Percentiles rank a stretch among this genome's conserved stretches.
Conservation (phyloP, 2,329 filamentous ascomycete genomes). For the Botrytis squamosa region DNA sequence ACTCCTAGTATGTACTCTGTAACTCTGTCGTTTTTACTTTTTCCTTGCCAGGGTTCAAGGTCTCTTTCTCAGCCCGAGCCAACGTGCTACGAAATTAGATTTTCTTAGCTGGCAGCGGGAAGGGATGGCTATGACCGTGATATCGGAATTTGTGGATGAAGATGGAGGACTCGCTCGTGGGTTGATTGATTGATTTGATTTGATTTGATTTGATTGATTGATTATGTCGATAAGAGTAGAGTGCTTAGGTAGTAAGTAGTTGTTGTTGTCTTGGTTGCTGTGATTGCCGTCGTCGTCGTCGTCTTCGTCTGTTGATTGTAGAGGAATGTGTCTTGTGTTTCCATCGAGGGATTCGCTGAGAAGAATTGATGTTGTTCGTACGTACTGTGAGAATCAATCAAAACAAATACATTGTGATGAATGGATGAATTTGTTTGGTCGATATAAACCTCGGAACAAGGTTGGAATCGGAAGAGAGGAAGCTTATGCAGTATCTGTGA, state of each 20-base stretch:
- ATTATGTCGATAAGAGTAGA: neutral
- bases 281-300: neutral
- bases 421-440: neutral
- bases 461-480: neutral
- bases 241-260: neutral
- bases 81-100: conserved; percentile 7
- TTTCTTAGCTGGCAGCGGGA: neutral
- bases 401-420: neutral
- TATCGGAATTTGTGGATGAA: neutral
- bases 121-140: conserved; percentile 12
- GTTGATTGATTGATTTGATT: neutral
- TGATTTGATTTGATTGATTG: neutral
- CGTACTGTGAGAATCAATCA: neutral
- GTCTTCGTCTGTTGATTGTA: neutral
- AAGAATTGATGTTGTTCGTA: neutral
- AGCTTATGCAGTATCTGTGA: neutral
- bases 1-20: neutral
- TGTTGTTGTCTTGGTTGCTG: neutral
- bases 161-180: neutral
- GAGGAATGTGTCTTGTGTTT: neutral
- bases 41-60: conserved; percentile 11
- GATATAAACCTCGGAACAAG: neutral
- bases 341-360: neutral
- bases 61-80: neutral
- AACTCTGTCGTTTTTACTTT: no score